A percentile compares a stretch with the other conserved stretches of the same genome.
Conservation (phyloP, 2,329 filamentous ascomycete genomes). For the Chrysosporium queenslandicum region DNA sequence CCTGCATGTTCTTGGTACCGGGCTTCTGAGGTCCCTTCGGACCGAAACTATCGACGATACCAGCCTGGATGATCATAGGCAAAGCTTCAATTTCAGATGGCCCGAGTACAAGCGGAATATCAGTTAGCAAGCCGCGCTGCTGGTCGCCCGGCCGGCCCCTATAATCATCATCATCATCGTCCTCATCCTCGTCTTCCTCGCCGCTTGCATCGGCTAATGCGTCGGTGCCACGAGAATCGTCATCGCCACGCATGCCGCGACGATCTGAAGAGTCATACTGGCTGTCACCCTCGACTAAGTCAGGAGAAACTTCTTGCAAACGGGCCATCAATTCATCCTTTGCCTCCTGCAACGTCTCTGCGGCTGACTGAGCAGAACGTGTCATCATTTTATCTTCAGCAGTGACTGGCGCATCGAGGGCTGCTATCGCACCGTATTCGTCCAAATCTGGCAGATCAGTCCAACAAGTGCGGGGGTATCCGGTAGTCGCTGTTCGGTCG, state of each 20-base stretch:
- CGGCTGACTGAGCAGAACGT: conserved; percentile 39
- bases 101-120: conserved; percentile 87
- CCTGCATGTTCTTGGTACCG: conserved; percentile 67
- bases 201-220: conserved; percentile 37
- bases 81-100: conserved; percentile 92
- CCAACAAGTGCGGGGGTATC: conserved; percentile 35
- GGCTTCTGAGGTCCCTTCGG: conserved; percentile 54
- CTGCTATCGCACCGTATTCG: conserved; percentile 32
- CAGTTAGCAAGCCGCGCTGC: conserved; percentile 70
- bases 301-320: conserved; percentile 37
- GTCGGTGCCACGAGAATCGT: conserved; percentile 35
- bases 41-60: conserved; percentile 73
- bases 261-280: conserved; percentile 35
- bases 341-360: conserved; percentile 42
- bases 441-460: conserved; percentile 37
- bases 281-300: conserved; percentile 32
- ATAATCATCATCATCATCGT: conserved; percentile 45
- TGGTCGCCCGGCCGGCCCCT: conserved; percentile 43
- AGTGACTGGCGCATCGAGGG: conserved; percentile 32
- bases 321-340: conserved; percentile 44
- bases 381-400: conserved; percentile 40
- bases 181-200: conserved; percentile 43
- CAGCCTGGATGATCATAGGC: conserved; percentile 95
- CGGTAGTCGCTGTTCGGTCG: conserved; percentile 32
- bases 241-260: conserved; percentile 35